These are phyloP conservation scores for Periconia sp. DNA, from an alignment of 2,329 filamentous ascomycete genomes.

Conservation along the genomic window DNA sequence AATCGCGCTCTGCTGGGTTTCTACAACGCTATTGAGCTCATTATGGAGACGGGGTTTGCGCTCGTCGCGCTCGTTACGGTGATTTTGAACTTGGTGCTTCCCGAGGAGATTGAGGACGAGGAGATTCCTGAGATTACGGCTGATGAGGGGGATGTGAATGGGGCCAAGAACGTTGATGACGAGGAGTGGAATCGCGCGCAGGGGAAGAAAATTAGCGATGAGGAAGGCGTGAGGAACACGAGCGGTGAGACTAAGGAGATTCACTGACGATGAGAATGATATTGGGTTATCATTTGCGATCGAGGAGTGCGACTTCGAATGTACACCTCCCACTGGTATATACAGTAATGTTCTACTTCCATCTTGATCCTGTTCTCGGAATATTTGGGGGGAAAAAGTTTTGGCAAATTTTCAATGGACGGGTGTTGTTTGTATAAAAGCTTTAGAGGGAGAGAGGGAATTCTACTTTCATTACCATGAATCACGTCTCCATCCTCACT, in stretches of 20 bases:
- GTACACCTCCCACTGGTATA: too few relatives aligned
- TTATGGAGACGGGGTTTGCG: conserved; percentile 63
- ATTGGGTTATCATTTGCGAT: too few relatives aligned
- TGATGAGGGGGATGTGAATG: conserved; percentile 28
- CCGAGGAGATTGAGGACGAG: conserved; percentile 74
- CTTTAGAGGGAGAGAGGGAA: too few relatives aligned
- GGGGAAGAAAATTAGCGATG: conserved; percentile 23
- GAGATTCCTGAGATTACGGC: conserved; percentile 48
- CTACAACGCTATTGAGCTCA: conserved; percentile 63
- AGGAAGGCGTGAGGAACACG: conserved; percentile 10
- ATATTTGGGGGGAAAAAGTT: too few relatives aligned
- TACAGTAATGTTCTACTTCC: too few relatives aligned
- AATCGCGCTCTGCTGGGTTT: conserved; percentile 72
- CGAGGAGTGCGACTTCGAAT: too few relatives aligned
- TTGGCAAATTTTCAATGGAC: too few relatives aligned
- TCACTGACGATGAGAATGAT: background rate
- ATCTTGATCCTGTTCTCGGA: too few relatives aligned
- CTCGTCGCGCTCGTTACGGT: conserved; percentile 74
- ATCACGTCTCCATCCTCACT: too few relatives aligned
- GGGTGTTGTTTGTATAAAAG: too few relatives aligned
- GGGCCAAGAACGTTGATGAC: conserved; percentile 36
- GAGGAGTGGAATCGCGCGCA: conserved; percentile 46
- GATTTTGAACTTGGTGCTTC: conserved; percentile 71
- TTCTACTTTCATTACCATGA: too few relatives aligned
- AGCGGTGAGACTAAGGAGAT: background rate